Evolutionary conservation across 2,329 filamentous ascomycete species (phyloP).

Genomic region (Teratosphaeriaceae sp.): DNA sequence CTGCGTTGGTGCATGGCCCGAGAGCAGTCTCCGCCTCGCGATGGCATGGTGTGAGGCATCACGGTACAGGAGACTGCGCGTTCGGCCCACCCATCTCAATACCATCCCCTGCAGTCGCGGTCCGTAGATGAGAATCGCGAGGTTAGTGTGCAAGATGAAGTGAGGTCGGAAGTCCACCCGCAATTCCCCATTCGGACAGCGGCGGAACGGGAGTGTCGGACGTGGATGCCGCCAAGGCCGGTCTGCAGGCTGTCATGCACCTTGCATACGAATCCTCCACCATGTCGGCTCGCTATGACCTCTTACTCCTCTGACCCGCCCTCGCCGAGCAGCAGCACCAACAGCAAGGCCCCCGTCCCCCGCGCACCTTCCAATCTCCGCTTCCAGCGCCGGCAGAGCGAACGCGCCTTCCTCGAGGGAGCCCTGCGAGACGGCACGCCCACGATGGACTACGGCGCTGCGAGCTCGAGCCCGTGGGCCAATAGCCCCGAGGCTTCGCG

Average conservation of each 20-base stretch:
- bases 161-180: no score
- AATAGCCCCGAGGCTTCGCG: constrained; percentile 50
- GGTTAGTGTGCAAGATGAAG: no score
- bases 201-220: no score
- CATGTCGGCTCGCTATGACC: constrained; percentile 6
- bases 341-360: constrained; percentile 16
- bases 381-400: constrained; percentile 30
- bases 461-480: constrained; percentile 57
- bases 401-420: constrained; percentile 28
- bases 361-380: constrained; percentile 20
- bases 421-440: constrained; percentile 24
- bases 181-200: no score
- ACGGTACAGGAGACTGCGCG: no score
- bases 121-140: no score
- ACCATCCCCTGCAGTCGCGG: constrained; percentile 4
- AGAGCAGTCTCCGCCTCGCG: constrained; percentile 4
- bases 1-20: no score
- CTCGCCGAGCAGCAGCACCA: constrained; percentile 3
- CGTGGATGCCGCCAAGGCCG: no score
- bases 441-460: constrained; percentile 58
- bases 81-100: background rate
- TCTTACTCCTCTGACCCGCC: constrained; percentile 1
- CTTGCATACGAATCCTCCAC: background rate
- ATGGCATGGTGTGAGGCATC: no score
- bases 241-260: no score